Evolutionary conservation across 2,329 filamentous ascomycete genomes (phyloP).

Genomic region (Setomelanomma holmii): DNA sequence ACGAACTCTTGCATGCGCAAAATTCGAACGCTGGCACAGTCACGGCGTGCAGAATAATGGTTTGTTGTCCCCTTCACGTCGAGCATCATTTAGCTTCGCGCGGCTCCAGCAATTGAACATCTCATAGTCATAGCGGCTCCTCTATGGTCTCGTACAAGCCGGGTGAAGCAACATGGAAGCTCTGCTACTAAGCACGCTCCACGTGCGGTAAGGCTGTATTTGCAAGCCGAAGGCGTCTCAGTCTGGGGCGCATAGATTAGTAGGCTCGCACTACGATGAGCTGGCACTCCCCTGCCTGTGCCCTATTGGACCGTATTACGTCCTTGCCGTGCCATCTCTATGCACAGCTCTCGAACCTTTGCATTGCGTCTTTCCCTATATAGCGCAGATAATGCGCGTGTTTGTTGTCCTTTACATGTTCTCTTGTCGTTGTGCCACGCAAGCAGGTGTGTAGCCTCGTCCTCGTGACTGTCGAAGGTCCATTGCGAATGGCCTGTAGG

Average conservation of each 20-base stretch:
- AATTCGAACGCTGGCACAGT: constrained; percentile 26
- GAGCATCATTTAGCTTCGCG: constrained; percentile 14
- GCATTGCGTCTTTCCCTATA: constrained; percentile 40
- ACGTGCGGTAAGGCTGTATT: constrained; percentile 33
- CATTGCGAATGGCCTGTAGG: constrained; percentile 33
- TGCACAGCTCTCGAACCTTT: constrained; percentile 37
- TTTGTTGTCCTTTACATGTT: constrained; percentile 37
- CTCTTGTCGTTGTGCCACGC: constrained; percentile 46
- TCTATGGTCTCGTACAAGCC: constrained; percentile 21
- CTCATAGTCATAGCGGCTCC: not conserved
- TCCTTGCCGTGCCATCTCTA: constrained; percentile 37
- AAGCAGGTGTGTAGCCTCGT: constrained; percentile 41
- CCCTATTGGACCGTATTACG: constrained; percentile 38
- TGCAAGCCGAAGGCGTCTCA: constrained; percentile 32
- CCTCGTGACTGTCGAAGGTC: constrained; percentile 23
- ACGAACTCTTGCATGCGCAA: constrained; percentile 35
- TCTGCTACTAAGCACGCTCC: constrained; percentile 23
- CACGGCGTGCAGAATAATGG: constrained; percentile 30
- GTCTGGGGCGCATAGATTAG: constrained; percentile 44
- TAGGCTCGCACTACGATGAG: constrained; percentile 40
- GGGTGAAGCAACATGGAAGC: constrained; percentile 25
- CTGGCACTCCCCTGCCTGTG: constrained; percentile 37
- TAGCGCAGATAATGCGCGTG: constrained; percentile 43
- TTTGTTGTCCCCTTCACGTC: constrained; percentile 20
- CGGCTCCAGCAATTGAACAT: not conserved